Evolutionary conservation across 179 eudicot species (phyloP).

Genomic region (Patellifolia procumbens): DNA sequence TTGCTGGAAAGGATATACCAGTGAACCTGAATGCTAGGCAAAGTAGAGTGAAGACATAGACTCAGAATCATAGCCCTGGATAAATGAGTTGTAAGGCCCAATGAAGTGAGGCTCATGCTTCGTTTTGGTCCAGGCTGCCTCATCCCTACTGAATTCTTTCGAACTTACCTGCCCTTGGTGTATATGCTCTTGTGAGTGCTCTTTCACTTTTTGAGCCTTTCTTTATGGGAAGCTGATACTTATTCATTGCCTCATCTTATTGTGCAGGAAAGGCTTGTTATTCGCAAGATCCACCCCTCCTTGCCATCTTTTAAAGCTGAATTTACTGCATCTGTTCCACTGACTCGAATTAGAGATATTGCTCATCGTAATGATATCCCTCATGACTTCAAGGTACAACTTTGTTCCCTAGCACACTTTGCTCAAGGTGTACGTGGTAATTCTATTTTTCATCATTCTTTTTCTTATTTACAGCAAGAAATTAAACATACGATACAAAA

Average conservation of each 20-base stretch:
- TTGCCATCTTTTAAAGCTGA: conserved; percentile 98
- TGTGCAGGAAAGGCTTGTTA: conserved; percentile 80
- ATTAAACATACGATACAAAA: conserved; percentile 99
- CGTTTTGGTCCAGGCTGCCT: background rate
- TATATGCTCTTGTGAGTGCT: background rate
- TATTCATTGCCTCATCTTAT: conserved; percentile 6
- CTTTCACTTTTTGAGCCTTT: background rate
- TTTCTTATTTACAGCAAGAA: conserved; percentile 68
- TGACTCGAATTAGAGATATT: conserved; percentile 94
- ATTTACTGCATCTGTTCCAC: conserved; percentile 96
- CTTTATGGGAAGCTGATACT: conserved; percentile 9
- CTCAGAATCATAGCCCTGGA: too few relatives aligned
- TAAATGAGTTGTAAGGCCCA: background rate
- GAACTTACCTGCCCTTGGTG: conserved; percentile 6
- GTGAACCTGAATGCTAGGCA: background rate
- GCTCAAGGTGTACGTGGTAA: background rate
- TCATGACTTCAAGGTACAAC: conserved; percentile 88
- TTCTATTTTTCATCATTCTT: background rate
- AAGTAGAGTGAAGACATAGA: background rate
- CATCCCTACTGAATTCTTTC: background rate
- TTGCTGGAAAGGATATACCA: background rate
- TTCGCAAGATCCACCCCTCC: conserved; percentile 95
- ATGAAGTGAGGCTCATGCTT: background rate
- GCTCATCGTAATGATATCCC: conserved; percentile 94
- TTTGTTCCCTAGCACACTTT: conserved; percentile 15